phyloP scores from a whole-genome alignment of 2,329 filamentous ascomycete species.

The Orbilia ellipsospora region DNA sequence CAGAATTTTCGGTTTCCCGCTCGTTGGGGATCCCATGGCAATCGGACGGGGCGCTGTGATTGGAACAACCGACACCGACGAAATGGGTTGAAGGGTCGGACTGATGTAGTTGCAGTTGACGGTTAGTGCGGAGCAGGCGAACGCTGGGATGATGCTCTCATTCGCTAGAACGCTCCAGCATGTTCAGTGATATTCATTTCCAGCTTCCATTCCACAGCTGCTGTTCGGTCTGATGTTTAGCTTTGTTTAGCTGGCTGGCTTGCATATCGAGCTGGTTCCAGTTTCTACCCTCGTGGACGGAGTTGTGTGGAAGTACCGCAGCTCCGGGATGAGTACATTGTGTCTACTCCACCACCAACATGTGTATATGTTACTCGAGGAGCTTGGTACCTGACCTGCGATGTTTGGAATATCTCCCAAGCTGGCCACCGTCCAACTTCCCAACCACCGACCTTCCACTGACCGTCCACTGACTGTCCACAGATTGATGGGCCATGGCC shows the following conservation, averaged over 20 bases:
- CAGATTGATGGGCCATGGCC: neutral
- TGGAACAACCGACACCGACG: conserved; percentile 49
- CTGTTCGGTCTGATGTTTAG: conserved; percentile 29
- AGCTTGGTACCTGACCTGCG: neutral
- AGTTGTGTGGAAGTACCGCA: conserved; percentile 51
- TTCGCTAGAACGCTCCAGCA: conserved; percentile 49
- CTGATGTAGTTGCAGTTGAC: conserved; percentile 38
- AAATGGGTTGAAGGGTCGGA: conserved; percentile 51
- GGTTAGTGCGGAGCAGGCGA: conserved; percentile 21
- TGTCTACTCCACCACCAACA: conserved; percentile 11
- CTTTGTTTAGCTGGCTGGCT: conserved; percentile 14
- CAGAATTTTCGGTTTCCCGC: conserved; percentile 56
- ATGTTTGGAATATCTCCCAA: neutral
- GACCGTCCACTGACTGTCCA: neutral
- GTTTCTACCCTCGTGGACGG: conserved; percentile 45
- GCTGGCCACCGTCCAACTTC: neutral
- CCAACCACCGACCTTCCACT: neutral
- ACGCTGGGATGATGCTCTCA: conserved; percentile 27
- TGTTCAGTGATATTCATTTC: conserved; percentile 37
- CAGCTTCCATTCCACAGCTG: conserved; percentile 23
- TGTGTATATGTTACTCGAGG: neutral
- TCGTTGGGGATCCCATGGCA: conserved; percentile 43
- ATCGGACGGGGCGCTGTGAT: conserved; percentile 38
- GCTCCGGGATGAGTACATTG: conserved; percentile 31
- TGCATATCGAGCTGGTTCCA: conserved; percentile 13